Conservation (phyloP, 306 rosid species). For the Cucurbita argyrosperma region DNA sequence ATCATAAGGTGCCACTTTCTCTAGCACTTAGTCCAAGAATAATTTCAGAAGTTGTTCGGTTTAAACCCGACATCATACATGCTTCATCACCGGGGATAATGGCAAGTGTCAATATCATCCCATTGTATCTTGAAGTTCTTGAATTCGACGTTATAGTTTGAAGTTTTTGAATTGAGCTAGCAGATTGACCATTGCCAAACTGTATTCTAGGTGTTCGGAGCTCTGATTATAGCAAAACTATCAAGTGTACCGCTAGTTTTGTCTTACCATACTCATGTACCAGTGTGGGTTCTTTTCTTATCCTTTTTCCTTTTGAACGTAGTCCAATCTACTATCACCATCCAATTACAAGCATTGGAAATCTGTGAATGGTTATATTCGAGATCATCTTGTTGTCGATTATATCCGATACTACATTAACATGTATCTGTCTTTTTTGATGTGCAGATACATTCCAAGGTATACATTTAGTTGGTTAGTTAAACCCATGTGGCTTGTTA, state of each 20-base stretch:
- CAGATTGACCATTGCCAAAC: background rate
- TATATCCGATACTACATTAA: background rate
- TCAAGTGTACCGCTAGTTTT: slow-evolving; percentile 80
- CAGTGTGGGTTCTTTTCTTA: slow-evolving; percentile 53
- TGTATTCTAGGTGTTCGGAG: slow-evolving; percentile 76
- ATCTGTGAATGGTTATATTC: background rate
- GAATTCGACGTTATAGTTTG: background rate
- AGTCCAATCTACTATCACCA: background rate
- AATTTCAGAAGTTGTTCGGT: slow-evolving; percentile 83
- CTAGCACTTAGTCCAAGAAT: slow-evolving; percentile 98
- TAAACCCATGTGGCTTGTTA: slow-evolving; percentile 90
- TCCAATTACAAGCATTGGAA: background rate
- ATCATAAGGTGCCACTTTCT: slow-evolving; percentile 94
- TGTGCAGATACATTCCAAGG: slow-evolving; percentile 82
- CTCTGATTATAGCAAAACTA: slow-evolving; percentile 77
- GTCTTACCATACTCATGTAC: slow-evolving; percentile 98
- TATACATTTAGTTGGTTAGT: slow-evolving; percentile 99
- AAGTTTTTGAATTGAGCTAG: background rate
- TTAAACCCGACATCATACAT: slow-evolving; percentile 96
- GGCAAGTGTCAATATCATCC: slow-evolving; percentile 27
- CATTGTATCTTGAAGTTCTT: background rate
- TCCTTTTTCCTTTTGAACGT: background rate
- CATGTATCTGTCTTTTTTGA: background rate
- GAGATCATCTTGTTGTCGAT: background rate
- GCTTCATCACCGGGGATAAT: slow-evolving; percentile 98